phyloP scores from a whole-genome alignment of 208 protist genomes.

The Angomonas ambiguus region DNA sequence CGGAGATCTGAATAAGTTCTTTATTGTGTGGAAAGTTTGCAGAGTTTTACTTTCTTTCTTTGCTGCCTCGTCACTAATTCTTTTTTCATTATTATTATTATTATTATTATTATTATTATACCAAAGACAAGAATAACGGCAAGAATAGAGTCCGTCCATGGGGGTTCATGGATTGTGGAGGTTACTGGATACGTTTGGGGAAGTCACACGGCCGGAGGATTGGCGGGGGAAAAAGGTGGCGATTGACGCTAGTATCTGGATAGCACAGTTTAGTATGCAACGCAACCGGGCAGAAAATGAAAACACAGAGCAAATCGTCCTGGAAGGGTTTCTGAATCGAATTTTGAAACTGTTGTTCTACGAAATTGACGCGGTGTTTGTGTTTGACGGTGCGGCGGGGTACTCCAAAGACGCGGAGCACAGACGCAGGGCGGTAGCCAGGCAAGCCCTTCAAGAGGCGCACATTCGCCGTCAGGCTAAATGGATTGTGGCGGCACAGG shows the following conservation, averaged over 20 bases:
- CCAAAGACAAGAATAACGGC: background rate
- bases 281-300: slow-evolving; percentile 27
- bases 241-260: slow-evolving; percentile 89
- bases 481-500: slow-evolving; percentile 71
- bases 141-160: slow-evolving; percentile 33
- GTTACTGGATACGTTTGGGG: slow-evolving; percentile 77
- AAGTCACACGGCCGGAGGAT: slow-evolving; percentile 57
- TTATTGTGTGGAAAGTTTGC: too few relatives aligned
- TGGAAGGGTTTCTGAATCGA: slow-evolving; percentile 76
- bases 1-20: too few relatives aligned
- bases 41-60: background rate
- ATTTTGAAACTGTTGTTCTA: slow-evolving; percentile 89
- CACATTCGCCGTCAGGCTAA: slow-evolving; percentile 43
- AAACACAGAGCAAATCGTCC: slow-evolving; percentile 45
- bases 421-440: slow-evolving; percentile 37
- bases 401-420: slow-evolving; percentile 57
- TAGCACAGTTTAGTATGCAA: slow-evolving; percentile 66
- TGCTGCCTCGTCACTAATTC: slow-evolving; percentile 3
- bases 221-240: slow-evolving; percentile 71
- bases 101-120: background rate
- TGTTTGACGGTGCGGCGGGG: slow-evolving; percentile 76
- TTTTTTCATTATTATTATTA: background rate
- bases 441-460: slow-evolving; percentile 23
- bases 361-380: slow-evolving; percentile 83
- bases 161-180: slow-evolving; percentile 83